phyloP scores from a whole-genome alignment of 2,329 filamentous ascomycete species.

The Cladorrhinum sp. region DNA sequence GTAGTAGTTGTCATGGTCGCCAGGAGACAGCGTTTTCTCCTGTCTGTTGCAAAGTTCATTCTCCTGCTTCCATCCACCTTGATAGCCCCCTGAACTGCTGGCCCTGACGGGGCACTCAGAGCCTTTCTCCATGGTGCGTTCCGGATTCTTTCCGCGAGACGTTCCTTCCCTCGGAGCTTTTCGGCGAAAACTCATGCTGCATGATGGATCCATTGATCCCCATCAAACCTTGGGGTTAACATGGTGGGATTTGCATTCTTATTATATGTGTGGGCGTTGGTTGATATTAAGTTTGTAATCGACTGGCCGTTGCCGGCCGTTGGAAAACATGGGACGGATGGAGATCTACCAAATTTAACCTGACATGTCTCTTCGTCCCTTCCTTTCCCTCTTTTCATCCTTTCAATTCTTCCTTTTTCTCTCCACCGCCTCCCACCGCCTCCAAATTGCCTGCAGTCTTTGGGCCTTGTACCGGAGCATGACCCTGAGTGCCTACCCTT shows the following conservation, averaged over 20 bases:
- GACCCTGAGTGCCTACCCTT: constrained; percentile 51
- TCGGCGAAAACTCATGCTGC: not conserved
- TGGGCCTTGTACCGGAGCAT: not conserved
- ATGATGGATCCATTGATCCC: not conserved
- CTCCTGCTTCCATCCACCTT: too few species aligned
- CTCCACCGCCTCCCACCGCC: not conserved
- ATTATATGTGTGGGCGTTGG: too few species aligned
- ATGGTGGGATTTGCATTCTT: too few species aligned
- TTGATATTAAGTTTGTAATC: not conserved
- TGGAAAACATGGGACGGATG: not conserved
- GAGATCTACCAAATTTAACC: not conserved
- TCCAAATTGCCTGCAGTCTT: not conserved
- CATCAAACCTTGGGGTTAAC: not conserved
- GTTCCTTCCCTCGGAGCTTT: not conserved
- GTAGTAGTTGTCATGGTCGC: not conserved
- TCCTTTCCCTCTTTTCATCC: not conserved
- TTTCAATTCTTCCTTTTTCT: not conserved
- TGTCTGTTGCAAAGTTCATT: too few species aligned
- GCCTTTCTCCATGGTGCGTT: too few species aligned
- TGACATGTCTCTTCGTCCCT: not conserved
- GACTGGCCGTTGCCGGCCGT: not conserved
- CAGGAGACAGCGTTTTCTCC: not conserved
- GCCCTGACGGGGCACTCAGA: not conserved
- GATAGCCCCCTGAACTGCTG: not conserved
- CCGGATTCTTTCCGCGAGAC: not conserved